These are phyloP conservation scores for Cordyceps cicadae DNA, from an alignment of 2,329 filamentous ascomycete species.

Conservation along the genomic window DNA sequence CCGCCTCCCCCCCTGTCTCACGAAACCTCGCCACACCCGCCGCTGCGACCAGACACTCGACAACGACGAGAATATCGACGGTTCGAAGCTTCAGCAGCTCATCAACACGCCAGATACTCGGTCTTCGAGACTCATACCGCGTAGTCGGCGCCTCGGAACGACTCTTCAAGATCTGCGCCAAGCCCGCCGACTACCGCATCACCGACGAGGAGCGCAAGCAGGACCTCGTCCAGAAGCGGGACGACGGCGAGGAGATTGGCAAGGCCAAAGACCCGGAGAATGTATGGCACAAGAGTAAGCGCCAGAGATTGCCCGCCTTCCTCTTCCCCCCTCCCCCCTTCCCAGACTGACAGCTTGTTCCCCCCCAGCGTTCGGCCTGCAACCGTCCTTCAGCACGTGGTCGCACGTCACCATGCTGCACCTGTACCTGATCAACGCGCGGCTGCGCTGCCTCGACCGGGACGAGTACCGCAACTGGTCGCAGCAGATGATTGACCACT, in stretches of 20 bases:
- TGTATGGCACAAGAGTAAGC: constrained; percentile 67
- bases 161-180: constrained; percentile 67
- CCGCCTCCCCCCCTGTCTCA: constrained; percentile 20
- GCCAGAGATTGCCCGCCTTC: not conserved
- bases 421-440: constrained; percentile 82
- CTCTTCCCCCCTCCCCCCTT: not conserved
- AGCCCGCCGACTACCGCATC: constrained; percentile 68
- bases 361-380: constrained; percentile 58
- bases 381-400: constrained; percentile 90
- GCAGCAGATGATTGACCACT: constrained; percentile 87
- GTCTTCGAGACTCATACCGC: constrained; percentile 50
- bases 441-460: constrained; percentile 68
- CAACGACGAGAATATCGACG: not conserved
- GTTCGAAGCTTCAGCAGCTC: constrained; percentile 31
- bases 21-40: constrained; percentile 5
- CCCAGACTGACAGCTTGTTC: not conserved
- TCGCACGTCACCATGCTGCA: constrained; percentile 93
- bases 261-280: constrained; percentile 22
- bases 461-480: constrained; percentile 69
- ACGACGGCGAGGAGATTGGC: constrained; percentile 76
- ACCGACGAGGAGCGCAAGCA: constrained; percentile 58
- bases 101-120: constrained; percentile 23
- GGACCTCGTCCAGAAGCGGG: constrained; percentile 59
- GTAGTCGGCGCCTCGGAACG: constrained; percentile 72
- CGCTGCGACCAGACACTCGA: not conserved